Conservation (phyloP, 2,329 filamentous ascomycete genomes). For the Xylaria sp. region DNA sequence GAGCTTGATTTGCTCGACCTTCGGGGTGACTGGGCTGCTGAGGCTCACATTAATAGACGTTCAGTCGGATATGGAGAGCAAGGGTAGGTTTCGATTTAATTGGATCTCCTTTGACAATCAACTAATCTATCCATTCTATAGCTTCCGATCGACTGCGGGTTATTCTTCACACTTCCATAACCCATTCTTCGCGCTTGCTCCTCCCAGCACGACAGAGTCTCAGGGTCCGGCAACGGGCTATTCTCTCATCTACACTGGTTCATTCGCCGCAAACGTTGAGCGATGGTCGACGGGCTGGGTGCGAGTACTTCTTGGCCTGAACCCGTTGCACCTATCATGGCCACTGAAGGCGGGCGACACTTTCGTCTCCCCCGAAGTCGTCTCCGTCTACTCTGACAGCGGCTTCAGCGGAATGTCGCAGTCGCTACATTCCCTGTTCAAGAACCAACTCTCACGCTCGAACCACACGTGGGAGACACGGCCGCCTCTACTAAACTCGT, state of each 20-base stretch:
- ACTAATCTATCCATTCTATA: constrained; percentile 45
- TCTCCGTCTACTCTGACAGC: constrained; percentile 67
- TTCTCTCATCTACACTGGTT: constrained; percentile 71
- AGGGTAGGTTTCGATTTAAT: constrained; percentile 52
- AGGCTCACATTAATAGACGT: constrained; percentile 64
- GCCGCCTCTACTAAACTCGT: constrained; percentile 70
- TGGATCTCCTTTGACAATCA: neutral
- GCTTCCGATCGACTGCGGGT: constrained; percentile 69
- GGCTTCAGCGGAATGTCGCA: constrained; percentile 71
- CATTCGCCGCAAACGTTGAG: constrained; percentile 69
- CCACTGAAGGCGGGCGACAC: constrained; percentile 64
- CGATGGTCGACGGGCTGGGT: constrained; percentile 70
- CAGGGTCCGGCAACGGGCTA: constrained; percentile 72
- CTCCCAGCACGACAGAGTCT: constrained; percentile 67
- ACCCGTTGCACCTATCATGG: constrained; percentile 69
- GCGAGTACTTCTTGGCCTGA: constrained; percentile 68
- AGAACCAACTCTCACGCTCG: constrained; percentile 64
- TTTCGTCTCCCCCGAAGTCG: constrained; percentile 69
- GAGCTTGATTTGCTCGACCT: constrained; percentile 71
- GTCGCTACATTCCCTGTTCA: constrained; percentile 69
- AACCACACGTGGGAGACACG: constrained; percentile 62
- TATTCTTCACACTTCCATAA: constrained; percentile 73
- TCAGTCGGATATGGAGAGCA: constrained; percentile 66
- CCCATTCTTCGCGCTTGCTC: constrained; percentile 68
- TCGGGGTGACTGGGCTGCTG: constrained; percentile 70